Percentiles rank a stretch among this genome's conserved stretches.
These are phyloP conservation scores for Paramecium tetraurelia DNA, from an alignment of 73 alveolate genomes.

Conservation along the genomic window DNA sequence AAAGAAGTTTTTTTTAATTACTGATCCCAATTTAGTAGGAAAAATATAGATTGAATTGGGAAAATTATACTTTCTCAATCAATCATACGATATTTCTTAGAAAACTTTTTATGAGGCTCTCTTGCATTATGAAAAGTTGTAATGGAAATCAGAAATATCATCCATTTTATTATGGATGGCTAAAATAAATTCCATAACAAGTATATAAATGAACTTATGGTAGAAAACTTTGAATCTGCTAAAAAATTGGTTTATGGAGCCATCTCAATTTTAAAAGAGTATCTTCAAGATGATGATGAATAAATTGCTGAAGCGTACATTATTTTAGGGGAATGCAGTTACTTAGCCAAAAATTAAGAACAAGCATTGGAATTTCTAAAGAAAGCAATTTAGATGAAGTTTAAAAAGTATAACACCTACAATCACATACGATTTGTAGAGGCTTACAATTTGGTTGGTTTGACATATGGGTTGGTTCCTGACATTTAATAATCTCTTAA, in stretches of 20 bases:
- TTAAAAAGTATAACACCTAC: not conserved
- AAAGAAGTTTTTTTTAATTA: not conserved
- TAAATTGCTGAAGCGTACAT: slow-evolving; percentile 5
- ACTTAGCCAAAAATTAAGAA: not conserved
- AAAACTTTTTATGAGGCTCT: not conserved
- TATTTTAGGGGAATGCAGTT: not conserved
- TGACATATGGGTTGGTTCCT: not conserved
- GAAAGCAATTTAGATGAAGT: not conserved
- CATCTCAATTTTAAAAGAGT: not conserved
- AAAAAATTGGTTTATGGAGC: not conserved
- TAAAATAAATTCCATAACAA: not conserved
- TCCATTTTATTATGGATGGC: not conserved
- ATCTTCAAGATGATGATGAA: not conserved
- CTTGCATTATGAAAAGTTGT: not conserved
- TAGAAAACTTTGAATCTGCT: not conserved
- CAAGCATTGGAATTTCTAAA: not conserved
- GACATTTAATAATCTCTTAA: not conserved
- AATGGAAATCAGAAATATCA: slow-evolving; percentile 6
- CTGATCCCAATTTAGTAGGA: not conserved
- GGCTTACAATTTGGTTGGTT: not conserved
- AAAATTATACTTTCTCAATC: not conserved
- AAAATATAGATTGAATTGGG: not conserved
- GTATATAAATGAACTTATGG: not conserved
- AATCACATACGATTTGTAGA: not conserved
- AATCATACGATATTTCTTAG: not conserved